These are phyloP conservation scores for Aspergillus oerlinghausenensis DNA, from an alignment of 2,329 filamentous ascomycete genomes.

Conservation along the genomic window DNA sequence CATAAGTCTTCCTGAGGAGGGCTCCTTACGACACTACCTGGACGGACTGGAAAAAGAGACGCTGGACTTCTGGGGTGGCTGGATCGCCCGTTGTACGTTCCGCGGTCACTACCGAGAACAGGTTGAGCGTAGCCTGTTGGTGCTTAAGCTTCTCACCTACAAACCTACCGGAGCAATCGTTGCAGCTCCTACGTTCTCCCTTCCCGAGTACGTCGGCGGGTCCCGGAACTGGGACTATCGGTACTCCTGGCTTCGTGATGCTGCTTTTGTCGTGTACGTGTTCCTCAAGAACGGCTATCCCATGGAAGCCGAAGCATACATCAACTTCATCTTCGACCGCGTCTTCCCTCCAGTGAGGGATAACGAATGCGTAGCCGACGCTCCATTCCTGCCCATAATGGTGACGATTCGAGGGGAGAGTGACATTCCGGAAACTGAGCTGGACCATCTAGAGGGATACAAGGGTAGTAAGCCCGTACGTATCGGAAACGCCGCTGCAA, in stretches of 20 bases:
- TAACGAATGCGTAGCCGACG: constrained; percentile 51
- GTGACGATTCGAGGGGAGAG: constrained; percentile 72
- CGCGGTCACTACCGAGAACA: constrained; percentile 69
- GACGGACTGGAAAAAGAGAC: constrained; percentile 64
- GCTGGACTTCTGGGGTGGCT: constrained; percentile 67
- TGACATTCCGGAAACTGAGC: constrained; percentile 66
- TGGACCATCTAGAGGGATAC: constrained; percentile 69
- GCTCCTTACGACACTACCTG: constrained; percentile 56
- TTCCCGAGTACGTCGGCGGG: constrained; percentile 71
- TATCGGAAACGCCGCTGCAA: constrained; percentile 72
- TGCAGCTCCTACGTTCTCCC: constrained; percentile 70
- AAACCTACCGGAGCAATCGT: constrained; percentile 75
- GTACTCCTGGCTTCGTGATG: constrained; percentile 73
- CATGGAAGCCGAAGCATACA: constrained; percentile 71
- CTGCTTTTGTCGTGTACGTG: constrained; percentile 72
- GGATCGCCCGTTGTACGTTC: constrained; percentile 67
- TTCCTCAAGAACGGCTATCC: constrained; percentile 71
- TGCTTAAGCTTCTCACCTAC: constrained; percentile 71
- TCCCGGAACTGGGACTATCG: constrained; percentile 48
- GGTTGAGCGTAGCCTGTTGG: constrained; percentile 65
- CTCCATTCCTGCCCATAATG: constrained; percentile 65
- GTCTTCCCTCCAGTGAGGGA: constrained; percentile 49
- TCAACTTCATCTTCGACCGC: constrained; percentile 70
- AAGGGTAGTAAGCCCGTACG: constrained; percentile 66
- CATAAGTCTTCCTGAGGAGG: constrained; percentile 52